Conservation (phyloP, 2,329 filamentous ascomycete species). For the Pseudogymnoascus sp. region DNA sequence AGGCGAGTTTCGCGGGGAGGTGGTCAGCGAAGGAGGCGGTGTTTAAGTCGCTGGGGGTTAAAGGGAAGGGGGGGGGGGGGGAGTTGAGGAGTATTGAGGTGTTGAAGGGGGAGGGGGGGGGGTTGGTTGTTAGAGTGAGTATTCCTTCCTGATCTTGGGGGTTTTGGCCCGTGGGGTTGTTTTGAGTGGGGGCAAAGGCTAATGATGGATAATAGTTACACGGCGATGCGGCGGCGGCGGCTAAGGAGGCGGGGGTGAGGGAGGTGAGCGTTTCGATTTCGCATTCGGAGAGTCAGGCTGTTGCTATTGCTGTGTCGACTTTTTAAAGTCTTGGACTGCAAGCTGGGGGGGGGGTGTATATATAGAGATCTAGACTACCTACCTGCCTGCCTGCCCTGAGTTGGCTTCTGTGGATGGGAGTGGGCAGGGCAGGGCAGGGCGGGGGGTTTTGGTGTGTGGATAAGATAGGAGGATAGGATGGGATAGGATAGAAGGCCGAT, state of each 20-base stretch:
- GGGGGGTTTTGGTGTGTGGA: not conserved
- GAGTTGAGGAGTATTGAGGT: conserved; percentile 94
- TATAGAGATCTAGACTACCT: not conserved
- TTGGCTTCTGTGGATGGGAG: too few species aligned
- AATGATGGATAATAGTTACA: conserved; percentile 54
- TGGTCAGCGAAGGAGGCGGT: conserved; percentile 99
- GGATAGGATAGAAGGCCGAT: not conserved
- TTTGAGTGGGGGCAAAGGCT: not conserved
- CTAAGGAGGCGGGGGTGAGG: conserved; percentile 81
- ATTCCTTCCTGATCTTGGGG: conserved; percentile 15
- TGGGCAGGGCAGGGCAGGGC: too few species aligned
- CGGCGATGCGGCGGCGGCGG: conserved; percentile 73
- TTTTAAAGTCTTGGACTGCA: conserved; percentile 42
- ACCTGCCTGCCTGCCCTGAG: not conserved
- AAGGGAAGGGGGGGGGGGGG: conserved; percentile 80
- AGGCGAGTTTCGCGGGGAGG: conserved; percentile 85
- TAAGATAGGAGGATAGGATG: not conserved
- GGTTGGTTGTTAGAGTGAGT: conserved; percentile 75
- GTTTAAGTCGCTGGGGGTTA: conserved; percentile 90
- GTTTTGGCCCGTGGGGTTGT: too few species aligned
- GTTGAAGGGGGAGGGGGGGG: conserved; percentile 67
- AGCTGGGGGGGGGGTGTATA: not conserved
- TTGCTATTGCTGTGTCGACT: conserved; percentile 82
- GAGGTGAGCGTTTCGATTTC: conserved; percentile 89
- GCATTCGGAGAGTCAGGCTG: conserved; percentile 87